phyloP scores from a whole-genome alignment of 2,329 filamentous ascomycete species.

The Alternaria angustiovoidea region DNA sequence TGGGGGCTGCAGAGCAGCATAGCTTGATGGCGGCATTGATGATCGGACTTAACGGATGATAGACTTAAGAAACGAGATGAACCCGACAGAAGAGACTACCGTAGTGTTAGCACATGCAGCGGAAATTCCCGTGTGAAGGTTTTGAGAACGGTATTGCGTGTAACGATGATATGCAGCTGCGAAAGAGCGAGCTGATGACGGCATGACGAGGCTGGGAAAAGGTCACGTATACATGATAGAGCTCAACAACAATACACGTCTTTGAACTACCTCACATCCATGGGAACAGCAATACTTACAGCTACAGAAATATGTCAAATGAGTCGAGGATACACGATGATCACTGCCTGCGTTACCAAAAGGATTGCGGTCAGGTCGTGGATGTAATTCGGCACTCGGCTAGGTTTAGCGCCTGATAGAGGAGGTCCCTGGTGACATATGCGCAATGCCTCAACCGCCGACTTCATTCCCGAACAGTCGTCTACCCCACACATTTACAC shows the following conservation, averaged over 20 bases:
- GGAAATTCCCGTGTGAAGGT: background rate
- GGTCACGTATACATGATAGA: background rate
- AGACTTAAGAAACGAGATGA: background rate
- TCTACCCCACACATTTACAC: conserved; percentile 4
- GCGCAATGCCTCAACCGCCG: conserved; percentile 1
- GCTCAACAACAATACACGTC: background rate
- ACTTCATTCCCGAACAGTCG: background rate
- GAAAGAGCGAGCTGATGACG: background rate
- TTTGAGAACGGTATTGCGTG: background rate
- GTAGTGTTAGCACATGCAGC: conserved; percentile 6
- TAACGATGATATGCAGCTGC: background rate
- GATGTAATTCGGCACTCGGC: conserved; percentile 2
- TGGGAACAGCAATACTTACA: background rate
- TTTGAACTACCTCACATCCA: background rate
- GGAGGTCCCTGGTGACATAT: background rate
- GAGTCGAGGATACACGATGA: background rate
- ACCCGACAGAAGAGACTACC: background rate
- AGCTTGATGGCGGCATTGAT: conserved; percentile 27
- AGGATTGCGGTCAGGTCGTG: conserved; percentile 1
- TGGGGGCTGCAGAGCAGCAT: conserved; percentile 42
- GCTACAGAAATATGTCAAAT: background rate
- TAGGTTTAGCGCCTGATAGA: conserved; percentile 5
- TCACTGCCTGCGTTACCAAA: background rate
- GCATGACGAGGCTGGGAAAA: background rate
- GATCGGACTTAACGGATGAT: conserved; percentile 1